These are phyloP conservation scores for Osmanthus fragrans DNA, from an alignment of 257 asterid species.

Conservation along the genomic window DNA sequence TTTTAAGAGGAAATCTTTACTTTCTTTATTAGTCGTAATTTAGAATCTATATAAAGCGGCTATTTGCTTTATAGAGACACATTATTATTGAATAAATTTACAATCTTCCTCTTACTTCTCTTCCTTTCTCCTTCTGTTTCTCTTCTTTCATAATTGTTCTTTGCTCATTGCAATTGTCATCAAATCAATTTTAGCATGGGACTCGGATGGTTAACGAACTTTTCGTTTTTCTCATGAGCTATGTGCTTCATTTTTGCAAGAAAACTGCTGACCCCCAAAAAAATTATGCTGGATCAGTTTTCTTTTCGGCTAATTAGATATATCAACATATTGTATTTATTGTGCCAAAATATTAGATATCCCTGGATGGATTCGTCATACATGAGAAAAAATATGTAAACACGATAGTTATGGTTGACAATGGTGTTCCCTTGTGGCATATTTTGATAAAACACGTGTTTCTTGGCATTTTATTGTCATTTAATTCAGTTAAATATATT, in stretches of 20 bases:
- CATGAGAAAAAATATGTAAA: slow-evolving; percentile 17
- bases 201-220: no score
- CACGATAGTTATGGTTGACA: not conserved
- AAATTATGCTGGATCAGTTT: not conserved
- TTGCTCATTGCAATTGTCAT: no score
- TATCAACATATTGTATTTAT: not conserved
- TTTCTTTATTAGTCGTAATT: no score
- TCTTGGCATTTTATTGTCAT: not conserved
- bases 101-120: no score
- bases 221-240: not conserved
- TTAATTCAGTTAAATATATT: not conserved
- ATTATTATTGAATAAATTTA: no score
- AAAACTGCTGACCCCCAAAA: not conserved
- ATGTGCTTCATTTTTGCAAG: not conserved
- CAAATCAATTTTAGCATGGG: no score
- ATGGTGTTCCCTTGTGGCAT: not conserved
- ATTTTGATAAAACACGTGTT: not conserved
- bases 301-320: no score
- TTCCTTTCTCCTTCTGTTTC: no score
- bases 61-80: no score
- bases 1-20: no score
- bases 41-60: no score
- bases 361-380: slow-evolving; percentile 1
- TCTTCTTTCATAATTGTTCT: no score
- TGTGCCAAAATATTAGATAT: not conserved